Evolutionary conservation across 106 monocot genomes (phyloP), one percentile per base, ranked within the genome.

Genomic region (Triglochin maritima): DNA sequence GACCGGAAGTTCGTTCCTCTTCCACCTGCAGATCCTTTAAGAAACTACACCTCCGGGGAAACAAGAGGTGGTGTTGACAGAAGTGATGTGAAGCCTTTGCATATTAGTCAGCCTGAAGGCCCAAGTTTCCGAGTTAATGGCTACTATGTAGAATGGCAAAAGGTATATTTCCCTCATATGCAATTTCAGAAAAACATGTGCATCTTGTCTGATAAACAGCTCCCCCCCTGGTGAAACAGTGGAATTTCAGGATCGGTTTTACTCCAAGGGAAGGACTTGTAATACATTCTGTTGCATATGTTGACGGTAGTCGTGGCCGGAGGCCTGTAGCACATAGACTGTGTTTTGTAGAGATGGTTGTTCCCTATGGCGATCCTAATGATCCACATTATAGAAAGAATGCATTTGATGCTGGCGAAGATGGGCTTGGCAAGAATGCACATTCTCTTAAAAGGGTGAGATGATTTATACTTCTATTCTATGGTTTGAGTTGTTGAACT

Each of bases 271-370:
- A 98, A 68, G 96, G 96, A 10, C 80, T 98, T 74, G 84, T 98
- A 10, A 91, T 98, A 13, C 75, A 98, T 69, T 98, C 96, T 68
- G 82, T 98, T 66, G 96, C 96, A 53, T 98, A 91, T 79, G 71
- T 98, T 68, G 96, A 98, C 77, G 91, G 83, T 43, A 98, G 79
- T 62, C 85, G 96, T 50, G 96, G 96, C 11, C 83, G 91, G 9
- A 80, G 96, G 43, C 88, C 91, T 56, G 80, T 98, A 17, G 96
- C 91, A 29, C 86, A 98, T 56, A 82, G 98, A 55, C 62, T 98
- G 71, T 91, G 91, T 67, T 91, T 98, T 77, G 96, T 98, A 51
- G 96, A 98, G 75, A 91, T 98, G 91, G 96, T 96, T 46, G 96
- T 96, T 60, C 90, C 96, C 10, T 96, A 96, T 83, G 96, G 96